Percentiles rank a stretch among this genome's conserved stretches.
phyloP scores from a whole-genome alignment of 2,329 filamentous ascomycete species.

The Trichoderma sp. region DNA sequence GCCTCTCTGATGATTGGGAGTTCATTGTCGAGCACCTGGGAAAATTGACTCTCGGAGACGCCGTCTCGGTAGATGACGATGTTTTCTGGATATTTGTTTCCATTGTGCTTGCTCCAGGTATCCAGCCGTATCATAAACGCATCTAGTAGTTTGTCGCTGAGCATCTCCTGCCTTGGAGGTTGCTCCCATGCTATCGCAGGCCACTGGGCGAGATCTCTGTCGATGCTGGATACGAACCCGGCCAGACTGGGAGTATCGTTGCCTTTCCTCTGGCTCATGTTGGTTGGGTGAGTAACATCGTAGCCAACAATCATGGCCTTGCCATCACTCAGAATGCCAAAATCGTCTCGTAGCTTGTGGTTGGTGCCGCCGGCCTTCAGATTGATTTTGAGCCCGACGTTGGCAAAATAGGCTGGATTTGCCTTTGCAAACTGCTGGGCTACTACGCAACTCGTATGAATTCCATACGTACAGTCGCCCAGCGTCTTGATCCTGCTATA shows the following conservation, averaged over 20 bases:
- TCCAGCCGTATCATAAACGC: constrained; percentile 64
- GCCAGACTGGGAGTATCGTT: constrained; percentile 66
- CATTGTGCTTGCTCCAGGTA: constrained; percentile 62
- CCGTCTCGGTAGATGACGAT: constrained; percentile 87
- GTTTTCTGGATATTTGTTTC: constrained; percentile 58
- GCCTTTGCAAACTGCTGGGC: constrained; percentile 35
- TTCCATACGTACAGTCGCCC: constrained; percentile 64
- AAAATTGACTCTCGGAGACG: constrained; percentile 83
- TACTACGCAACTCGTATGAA: constrained; percentile 66
- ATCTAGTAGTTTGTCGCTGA: constrained; percentile 53
- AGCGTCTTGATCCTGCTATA: constrained; percentile 67
- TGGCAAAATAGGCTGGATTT: constrained; percentile 57
- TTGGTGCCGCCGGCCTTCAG: constrained; percentile 74
- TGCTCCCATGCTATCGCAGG: constrained; percentile 72
- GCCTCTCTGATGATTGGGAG: constrained; percentile 64
- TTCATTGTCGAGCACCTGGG: constrained; percentile 64
- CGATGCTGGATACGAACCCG: constrained; percentile 74
- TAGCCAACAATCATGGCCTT: constrained; percentile 85
- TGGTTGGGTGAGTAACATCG: constrained; percentile 85
- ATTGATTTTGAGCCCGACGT: constrained; percentile 76
- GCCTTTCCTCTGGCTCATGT: constrained; percentile 36
- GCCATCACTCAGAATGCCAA: constrained; percentile 59
- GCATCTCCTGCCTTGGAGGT: constrained; percentile 65
- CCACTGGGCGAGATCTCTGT: constrained; percentile 71
- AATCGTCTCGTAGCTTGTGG: constrained; percentile 58